Base-by-base conservation (phyloP, 1,284 basidiomycete species). In the Stygiomarasmius scandens region DNA sequence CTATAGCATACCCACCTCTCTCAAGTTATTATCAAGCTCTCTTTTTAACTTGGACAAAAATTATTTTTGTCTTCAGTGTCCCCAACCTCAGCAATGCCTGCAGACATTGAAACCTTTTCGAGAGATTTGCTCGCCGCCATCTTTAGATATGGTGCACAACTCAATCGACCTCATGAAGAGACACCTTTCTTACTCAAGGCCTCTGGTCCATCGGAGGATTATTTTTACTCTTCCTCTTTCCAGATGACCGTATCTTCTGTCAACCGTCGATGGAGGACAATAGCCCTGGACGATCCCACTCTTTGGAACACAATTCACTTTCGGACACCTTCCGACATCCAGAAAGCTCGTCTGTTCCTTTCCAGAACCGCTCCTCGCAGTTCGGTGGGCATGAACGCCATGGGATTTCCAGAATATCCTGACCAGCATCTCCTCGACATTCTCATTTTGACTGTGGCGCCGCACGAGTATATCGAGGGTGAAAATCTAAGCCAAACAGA, bases 221-320 rank as follows among this genome's bases (percentile, higher is more conserved):
- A 74, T 76, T 3, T 74, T 76, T 2, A 75, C 75, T 24, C 74
- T 74, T 60, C 58, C 19, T 23, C 34, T 24, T 82, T 82, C 63
- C 82, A 84, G 67, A 69, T 84, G 59, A 54, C 75, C 51, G 78
- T 80, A 29, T 84, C 82, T 14, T 82, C 83, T 63, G 79, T 85
- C 47, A 84, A 78, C 63, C 72, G 63, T 3, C 74, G 77, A 55
- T 86, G 84, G 84, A 75, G 83, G 32, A 65, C 73, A 19, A 71
- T 85, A 55, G 82, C 84, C 4, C 66, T 85, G 48, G 69, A 69
- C 38, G 81, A 77, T 1, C 73, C 80, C 3, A 67, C 67, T 38
- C 73, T 86, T 32, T 87, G 84, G 84, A 78, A 75, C 9, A 78
- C 74, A 23, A 68, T 86, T 36, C 79, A 80, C 63, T 79, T 86